Base-by-base conservation (phyloP, 441 rosid genomes). In the Rhodomyrtus psidioides region DNA sequence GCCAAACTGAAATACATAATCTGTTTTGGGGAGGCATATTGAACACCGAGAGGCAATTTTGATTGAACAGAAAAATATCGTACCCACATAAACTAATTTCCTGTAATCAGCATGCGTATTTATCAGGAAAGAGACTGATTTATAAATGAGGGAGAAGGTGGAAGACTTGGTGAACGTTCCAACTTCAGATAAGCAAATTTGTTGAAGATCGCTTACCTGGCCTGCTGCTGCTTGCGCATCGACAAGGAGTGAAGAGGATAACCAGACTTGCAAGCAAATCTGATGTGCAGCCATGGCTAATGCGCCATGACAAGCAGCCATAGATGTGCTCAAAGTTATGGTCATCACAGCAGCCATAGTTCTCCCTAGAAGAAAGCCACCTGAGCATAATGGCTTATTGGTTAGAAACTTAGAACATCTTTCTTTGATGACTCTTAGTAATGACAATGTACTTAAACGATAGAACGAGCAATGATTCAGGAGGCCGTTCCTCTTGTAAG, bases 191-290 rank as follows among this genome's bases (percentile, higher is more conserved):
- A 12, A 70, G 16, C 75, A 39, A n/a, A 70, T 39, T 70, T 70
- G 79, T 70, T 70, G 39, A 27, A 57, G 83, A 59, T 5, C 4
- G 16, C 83, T 60, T 88, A 94, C 98, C 98, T 97, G 99, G 86
- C 92, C 99, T 84, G 99, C 96, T 83, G 97, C 90, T 86, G 99
- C 99, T 74, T 95, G 85, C 53, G 99, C 96, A 93, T 96, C 99
- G 17, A 98, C 93, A 84, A 95, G 98, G 89, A 97, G 95, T 86
- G 99, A 95, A 76, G 94, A 98, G 81, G 98, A 96, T 90, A 97
- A 91, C 99, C 99, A 97, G n/a, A 97, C 96, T 95, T 97, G 99
- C 98, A 94, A 91, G 90, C 99, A 97, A 92, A 97, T 96, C 91
- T 96, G 99, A 92, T 97, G 99, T 51, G 97, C 99, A 87, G 99